Percentiles rank a stretch among this genome's conserved stretches.
These are phyloP conservation scores for Acacia acuminata DNA, from an alignment of 306 rosid species.

Conservation along the genomic window DNA sequence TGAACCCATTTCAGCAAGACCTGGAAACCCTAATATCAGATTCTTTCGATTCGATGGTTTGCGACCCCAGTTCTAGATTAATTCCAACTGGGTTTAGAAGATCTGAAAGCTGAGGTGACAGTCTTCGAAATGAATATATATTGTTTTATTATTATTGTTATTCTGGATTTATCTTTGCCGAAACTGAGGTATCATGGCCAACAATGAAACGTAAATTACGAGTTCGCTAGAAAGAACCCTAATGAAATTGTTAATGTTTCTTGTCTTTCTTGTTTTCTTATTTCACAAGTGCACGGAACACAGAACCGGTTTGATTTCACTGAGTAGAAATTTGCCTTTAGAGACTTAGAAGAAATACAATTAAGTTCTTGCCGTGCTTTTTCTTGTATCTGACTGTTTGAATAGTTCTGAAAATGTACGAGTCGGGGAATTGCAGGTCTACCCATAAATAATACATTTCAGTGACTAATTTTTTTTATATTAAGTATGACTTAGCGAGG, in stretches of 20 bases:
- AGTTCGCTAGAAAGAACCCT: neutral
- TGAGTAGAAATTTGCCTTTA: neutral
- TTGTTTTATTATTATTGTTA: neutral
- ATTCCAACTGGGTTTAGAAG: constrained; percentile 58
- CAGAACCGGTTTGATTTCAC: neutral
- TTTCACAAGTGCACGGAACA: neutral
- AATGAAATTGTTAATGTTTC: neutral
- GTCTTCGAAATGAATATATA: neutral
- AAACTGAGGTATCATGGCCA: neutral
- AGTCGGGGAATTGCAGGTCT: neutral
- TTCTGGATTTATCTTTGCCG: constrained; percentile 3
- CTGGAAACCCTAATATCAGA: constrained; percentile 48
- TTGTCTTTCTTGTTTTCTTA: constrained; percentile 1
- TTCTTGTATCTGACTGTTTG: neutral
- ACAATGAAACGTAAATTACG: constrained; percentile 5
- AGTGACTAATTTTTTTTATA: neutral
- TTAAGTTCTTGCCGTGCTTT: neutral
- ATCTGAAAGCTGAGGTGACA: constrained; percentile 55
- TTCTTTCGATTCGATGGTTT: constrained; percentile 56
- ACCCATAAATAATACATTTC: neutral
- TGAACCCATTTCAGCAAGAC: constrained; percentile 33
- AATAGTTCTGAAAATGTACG: neutral
- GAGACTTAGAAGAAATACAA: neutral
- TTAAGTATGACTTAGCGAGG: neutral
- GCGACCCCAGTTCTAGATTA: constrained; percentile 59